Evolutionary conservation across 2,329 filamentous ascomycete genomes (phyloP), one percentile per base, ranked within the genome.

Genomic region (Rhynchosporium secalis): DNA sequence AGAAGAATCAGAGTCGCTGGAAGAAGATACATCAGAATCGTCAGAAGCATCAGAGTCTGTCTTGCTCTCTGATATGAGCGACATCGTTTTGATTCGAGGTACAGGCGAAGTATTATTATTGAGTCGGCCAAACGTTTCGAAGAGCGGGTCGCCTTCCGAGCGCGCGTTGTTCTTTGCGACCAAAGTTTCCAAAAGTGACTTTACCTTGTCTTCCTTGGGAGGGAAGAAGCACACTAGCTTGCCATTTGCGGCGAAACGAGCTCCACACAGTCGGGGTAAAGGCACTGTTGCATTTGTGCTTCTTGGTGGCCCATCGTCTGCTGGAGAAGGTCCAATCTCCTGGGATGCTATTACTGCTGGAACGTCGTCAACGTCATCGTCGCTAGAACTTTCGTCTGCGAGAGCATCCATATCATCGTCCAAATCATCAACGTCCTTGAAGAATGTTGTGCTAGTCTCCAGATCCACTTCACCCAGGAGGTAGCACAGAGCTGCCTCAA

Each of bases 351-450:
- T 81, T 12, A 80, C 81, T n/a, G 72, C 66, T 33, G 72, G 72
- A 49, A 74, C 73, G 65, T 74, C 67, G 12, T 76, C 77, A 54
- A 93, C 91, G 67, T 93, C 90, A 64, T 91, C 89, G 65, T 92
- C 89, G 70, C 90, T 96, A 3, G 92, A 97, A 68, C 91, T 94
- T 67, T 95, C 91, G 62, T 90, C 89, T 36, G 79, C 82, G 41
- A 86, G 75, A 3, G 77, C 84, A 62, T 82, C 83, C 5, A 84
- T 71, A 70, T 75, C 72, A 59, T 84, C 85, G 66, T 90, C 87
- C 66, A 86, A 81, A 10, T 88, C 84, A 51, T 79, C 76, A 54
- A 76, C 75, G 74, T 79, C 61, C 65, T 85, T 85, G 65, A 85
- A 84, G 70, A 88, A 86, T 0, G 81, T 82, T 6, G 84, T 84